Evolutionary conservation across 768 basidiomycete species (phyloP).

Genomic region (Tephrocybe sp.): DNA sequence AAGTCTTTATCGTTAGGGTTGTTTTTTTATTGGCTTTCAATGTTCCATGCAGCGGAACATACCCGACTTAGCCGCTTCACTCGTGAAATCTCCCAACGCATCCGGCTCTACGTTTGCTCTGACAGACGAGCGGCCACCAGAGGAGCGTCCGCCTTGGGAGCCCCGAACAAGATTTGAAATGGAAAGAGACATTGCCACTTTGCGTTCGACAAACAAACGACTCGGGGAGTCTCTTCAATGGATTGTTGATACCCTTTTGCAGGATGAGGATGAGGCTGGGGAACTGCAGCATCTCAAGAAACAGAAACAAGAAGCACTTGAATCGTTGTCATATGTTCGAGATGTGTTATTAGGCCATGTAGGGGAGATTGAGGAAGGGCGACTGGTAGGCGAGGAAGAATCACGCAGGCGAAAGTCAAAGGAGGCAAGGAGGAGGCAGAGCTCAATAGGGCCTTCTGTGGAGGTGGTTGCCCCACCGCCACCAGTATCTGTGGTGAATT

Average conservation of each 20-base stretch:
- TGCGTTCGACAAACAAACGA: constrained; percentile 58
- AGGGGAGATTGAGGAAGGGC: constrained; percentile 61
- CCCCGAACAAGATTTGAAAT: constrained; percentile 69
- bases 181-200: constrained; percentile 57
- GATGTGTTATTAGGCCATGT: constrained; percentile 64
- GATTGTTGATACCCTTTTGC: constrained; percentile 71
- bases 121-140: constrained; percentile 53
- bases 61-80: constrained; percentile 74
- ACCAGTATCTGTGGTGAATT: constrained; percentile 39
- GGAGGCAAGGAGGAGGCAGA: constrained; percentile 3
- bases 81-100: constrained; percentile 57
- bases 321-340: constrained; percentile 74
- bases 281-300: constrained; percentile 39
- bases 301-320: constrained; percentile 65
- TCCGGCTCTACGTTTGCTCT: constrained; percentile 59
- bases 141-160: constrained; percentile 70
- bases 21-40: not conserved
- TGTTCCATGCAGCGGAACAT: constrained; percentile 64
- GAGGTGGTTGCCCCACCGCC: constrained; percentile 29
- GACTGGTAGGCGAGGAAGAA: constrained; percentile 60
- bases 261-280: constrained; percentile 46
- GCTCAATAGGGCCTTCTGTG: not conserved
- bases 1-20: constrained; percentile 18
- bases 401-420: constrained; percentile 10
- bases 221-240: constrained; percentile 72